Evolutionary conservation across 208 protist genomes (phyloP).

Genomic region (Trypanosoma avium): DNA sequence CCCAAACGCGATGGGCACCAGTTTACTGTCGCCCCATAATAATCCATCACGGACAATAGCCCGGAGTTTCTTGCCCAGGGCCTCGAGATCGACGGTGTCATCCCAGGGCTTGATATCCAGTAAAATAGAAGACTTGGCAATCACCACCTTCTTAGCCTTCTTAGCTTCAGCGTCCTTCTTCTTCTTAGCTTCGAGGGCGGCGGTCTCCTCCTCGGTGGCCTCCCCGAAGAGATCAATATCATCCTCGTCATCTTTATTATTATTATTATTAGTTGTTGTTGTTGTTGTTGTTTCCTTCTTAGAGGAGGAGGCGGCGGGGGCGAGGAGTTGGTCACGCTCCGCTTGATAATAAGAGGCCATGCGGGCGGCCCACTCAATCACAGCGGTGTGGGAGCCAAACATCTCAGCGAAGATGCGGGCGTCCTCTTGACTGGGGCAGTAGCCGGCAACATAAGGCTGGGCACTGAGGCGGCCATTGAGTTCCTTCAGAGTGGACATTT

Average conservation of each 20-base stretch:
- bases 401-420: conserved; percentile 82
- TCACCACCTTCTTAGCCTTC: conserved; percentile 77
- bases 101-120: conserved; percentile 95
- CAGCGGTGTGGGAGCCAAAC: conserved; percentile 75
- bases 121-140: conserved; percentile 91
- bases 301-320: conserved; percentile 24
- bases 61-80: conserved; percentile 84
- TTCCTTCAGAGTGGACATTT: conserved; percentile 84
- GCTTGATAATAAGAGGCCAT: conserved; percentile 91
- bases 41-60: conserved; percentile 87
- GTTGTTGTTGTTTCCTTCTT: conserved; percentile 40
- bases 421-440: conserved; percentile 80
- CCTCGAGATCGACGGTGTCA: conserved; percentile 87
- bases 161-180: conserved; percentile 79
- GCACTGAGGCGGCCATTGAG: conserved; percentile 80
- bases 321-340: conserved; percentile 73
- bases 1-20: conserved; percentile 92
- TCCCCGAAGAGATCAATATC: conserved; percentile 92
- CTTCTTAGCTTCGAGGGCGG: conserved; percentile 89
- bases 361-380: conserved; percentile 85
- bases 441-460: conserved; percentile 84
- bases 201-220: conserved; percentile 82
- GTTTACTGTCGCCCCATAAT: conserved; percentile 91
- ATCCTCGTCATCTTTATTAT: conserved; percentile 83
- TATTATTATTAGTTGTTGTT: no score